Conservation (phyloP, 2,329 filamentous ascomycete species). For the Aspergillus hiratsukae region DNA sequence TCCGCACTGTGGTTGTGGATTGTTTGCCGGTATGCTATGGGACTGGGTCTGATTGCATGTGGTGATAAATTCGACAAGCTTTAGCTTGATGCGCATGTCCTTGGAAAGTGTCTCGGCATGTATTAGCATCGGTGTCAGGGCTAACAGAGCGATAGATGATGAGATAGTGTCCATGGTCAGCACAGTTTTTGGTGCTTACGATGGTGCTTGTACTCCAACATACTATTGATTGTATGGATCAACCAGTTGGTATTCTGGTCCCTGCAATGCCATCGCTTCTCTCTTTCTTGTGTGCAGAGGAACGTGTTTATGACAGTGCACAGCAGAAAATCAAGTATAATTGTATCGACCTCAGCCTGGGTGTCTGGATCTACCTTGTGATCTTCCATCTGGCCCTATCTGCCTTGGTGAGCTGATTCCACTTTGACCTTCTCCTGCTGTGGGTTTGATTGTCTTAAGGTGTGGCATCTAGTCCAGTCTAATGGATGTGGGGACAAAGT, state of each 20-base stretch:
- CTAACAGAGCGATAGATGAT: conserved; percentile 18
- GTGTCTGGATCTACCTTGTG: conserved; percentile 25
- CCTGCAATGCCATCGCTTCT: conserved; percentile 1
- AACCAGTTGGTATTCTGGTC: conserved; percentile 18
- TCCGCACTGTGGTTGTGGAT: neutral
- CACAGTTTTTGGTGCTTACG: neutral
- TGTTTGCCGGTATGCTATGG: neutral
- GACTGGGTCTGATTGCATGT: conserved; percentile 42
- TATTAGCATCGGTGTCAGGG: conserved; percentile 43
- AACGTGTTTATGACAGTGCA: conserved; percentile 44
- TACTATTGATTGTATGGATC: conserved; percentile 25
- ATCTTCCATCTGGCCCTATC: conserved; percentile 15
- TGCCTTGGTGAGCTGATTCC: neutral
- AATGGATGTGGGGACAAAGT: neutral
- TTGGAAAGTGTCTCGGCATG: conserved; percentile 33
- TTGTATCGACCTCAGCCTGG: conserved; percentile 48
- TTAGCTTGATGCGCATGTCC: conserved; percentile 46
- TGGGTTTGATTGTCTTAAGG: neutral
- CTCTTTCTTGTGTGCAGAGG: conserved; percentile 29
- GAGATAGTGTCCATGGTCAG: neutral
- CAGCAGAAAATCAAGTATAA: conserved; percentile 55
- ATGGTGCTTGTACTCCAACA: conserved; percentile 5
- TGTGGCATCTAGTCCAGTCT: too few relatives aligned
- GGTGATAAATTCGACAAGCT: conserved; percentile 45
- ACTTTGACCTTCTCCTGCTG: neutral